Conservation (phyloP, 768 basidiomycete genomes). For the Hygrocybe coccinea region DNA sequence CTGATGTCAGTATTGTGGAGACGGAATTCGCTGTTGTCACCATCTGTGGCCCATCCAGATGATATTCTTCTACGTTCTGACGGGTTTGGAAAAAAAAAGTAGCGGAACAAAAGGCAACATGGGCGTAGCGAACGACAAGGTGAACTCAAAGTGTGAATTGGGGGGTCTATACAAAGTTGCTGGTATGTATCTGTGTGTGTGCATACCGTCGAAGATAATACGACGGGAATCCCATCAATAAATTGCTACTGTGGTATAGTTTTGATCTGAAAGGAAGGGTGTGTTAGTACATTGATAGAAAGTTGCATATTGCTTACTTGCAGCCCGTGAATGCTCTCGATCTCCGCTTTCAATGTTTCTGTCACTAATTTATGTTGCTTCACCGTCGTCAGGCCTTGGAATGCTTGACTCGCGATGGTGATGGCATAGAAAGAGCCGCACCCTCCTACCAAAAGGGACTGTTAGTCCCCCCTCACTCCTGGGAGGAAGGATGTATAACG, state of each 20-base stretch:
- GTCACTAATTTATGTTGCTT: conserved; percentile 95
- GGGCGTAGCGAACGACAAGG: too few relatives aligned
- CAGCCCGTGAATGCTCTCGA: conserved; percentile 86
- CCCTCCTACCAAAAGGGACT: conserved; percentile 54
- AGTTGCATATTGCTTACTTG: conserved; percentile 54
- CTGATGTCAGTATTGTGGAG: too few relatives aligned
- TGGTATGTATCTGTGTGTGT: too few relatives aligned
- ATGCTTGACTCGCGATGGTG: conserved; percentile 74
- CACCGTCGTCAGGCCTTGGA: conserved; percentile 79
- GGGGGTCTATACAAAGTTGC: too few relatives aligned
- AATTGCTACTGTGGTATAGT: conserved; percentile 28
- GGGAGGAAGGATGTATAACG: not conserved
- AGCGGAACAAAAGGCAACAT: too few relatives aligned
- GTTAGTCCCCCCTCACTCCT: not conserved
- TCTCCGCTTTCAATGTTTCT: conserved; percentile 79
- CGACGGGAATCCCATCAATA: not conserved
- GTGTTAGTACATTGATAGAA: not conserved
- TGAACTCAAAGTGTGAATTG: too few relatives aligned
- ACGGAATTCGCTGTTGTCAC: too few relatives aligned
- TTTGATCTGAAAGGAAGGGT: conserved; percentile 35
- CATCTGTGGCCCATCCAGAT: too few relatives aligned
- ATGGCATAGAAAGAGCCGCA: conserved; percentile 98
- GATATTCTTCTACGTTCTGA: too few relatives aligned
- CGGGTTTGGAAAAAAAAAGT: too few relatives aligned
- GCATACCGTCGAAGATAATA: too few relatives aligned